A percentile compares a stretch with the other conserved stretches of the same genome.
These are phyloP conservation scores for Plectosphaerella cucumerina DNA, from an alignment of 2,329 filamentous ascomycete genomes.

Conservation along the genomic window DNA sequence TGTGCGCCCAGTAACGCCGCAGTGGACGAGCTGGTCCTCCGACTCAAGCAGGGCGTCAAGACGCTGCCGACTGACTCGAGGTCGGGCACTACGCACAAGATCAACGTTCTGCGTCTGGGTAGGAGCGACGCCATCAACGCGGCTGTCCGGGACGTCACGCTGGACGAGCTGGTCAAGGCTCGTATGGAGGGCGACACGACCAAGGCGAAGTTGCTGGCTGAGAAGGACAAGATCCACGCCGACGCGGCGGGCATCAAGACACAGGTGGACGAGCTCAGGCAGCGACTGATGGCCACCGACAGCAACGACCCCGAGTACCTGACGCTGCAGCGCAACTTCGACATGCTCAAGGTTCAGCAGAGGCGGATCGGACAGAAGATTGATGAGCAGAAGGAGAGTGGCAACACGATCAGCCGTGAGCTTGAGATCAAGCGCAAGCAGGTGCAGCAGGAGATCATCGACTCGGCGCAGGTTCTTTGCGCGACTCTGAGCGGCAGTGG, in stretches of 20 bases:
- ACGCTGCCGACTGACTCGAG: slow-evolving; percentile 40
- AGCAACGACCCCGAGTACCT: slow-evolving; percentile 30
- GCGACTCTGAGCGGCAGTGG: slow-evolving; percentile 93
- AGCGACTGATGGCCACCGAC: slow-evolving; percentile 65
- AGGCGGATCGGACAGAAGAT: slow-evolving; percentile 72
- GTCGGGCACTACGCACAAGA: slow-evolving; percentile 66
- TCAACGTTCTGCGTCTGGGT: slow-evolving; percentile 87
- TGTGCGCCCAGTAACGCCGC: slow-evolving; percentile 99
- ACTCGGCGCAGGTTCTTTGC: slow-evolving; percentile 88
- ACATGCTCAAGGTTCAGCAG: slow-evolving; percentile 73
- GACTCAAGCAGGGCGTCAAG: slow-evolving; percentile 83
- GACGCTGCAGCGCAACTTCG: slow-evolving; percentile 68
- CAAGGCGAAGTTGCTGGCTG: slow-evolving; percentile 50
- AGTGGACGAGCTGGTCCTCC: slow-evolving; percentile 91
- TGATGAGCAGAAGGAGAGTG: slow-evolving; percentile 80
- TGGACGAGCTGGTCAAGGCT: slow-evolving; percentile 84
- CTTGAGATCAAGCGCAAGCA: slow-evolving; percentile 79
- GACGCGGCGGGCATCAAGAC: slow-evolving; percentile 71
- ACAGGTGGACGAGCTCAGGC: slow-evolving; percentile 66
- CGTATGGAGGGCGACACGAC: slow-evolving; percentile 60
- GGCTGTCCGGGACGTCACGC: slow-evolving; percentile 82
- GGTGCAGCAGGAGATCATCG: slow-evolving; percentile 86
- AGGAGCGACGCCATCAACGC: slow-evolving; percentile 89
- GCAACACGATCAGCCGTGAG: slow-evolving; percentile 76
- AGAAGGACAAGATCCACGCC: slow-evolving; percentile 56